A percentile compares a stretch with the other conserved stretches of the same genome.
These are phyloP conservation scores for Panus rudis DNA, from an alignment of 768 basidiomycete species.

Conservation along the genomic window DNA sequence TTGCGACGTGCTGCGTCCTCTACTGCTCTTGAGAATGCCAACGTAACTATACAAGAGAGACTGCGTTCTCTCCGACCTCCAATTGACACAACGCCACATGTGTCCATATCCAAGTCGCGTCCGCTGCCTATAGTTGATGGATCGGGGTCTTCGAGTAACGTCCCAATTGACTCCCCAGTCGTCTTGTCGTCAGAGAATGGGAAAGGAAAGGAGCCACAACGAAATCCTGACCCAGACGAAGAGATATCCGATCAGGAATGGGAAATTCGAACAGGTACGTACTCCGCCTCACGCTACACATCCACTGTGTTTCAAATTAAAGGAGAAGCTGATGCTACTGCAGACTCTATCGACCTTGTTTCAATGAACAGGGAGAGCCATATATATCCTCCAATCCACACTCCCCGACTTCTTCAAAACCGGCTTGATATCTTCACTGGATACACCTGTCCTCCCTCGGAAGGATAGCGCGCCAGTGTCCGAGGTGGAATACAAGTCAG, in stretches of 20 bases:
- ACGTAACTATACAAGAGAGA: too few species aligned
- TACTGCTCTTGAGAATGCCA: too few species aligned
- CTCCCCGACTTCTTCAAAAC: conserved; percentile 64
- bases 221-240: conserved; percentile 26
- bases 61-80: too few species aligned
- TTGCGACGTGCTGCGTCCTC: too few species aligned
- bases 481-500: conserved; percentile 17
- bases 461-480: background rate
- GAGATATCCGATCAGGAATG: conserved; percentile 65
- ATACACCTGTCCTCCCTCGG: conserved; percentile 28
- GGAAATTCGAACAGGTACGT: conserved; percentile 67
- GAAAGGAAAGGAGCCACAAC: background rate
- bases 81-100: too few species aligned
- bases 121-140: too few species aligned
- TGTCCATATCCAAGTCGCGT: too few species aligned
- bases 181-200: background rate
- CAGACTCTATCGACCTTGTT: conserved; percentile 3
- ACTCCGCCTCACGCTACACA: conserved; percentile 1
- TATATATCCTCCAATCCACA: conserved; percentile 60
- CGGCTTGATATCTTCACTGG: conserved; percentile 54
- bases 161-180: background rate
- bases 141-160: background rate
- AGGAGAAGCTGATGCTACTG: conserved; percentile 26
- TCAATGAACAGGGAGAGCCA: conserved; percentile 53
- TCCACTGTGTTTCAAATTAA: conserved; percentile 7